Evolutionary conservation across 768 basidiomycete genomes (phyloP), one percentile per base, ranked within the genome.

Genomic region (Suillus decipiens): DNA sequence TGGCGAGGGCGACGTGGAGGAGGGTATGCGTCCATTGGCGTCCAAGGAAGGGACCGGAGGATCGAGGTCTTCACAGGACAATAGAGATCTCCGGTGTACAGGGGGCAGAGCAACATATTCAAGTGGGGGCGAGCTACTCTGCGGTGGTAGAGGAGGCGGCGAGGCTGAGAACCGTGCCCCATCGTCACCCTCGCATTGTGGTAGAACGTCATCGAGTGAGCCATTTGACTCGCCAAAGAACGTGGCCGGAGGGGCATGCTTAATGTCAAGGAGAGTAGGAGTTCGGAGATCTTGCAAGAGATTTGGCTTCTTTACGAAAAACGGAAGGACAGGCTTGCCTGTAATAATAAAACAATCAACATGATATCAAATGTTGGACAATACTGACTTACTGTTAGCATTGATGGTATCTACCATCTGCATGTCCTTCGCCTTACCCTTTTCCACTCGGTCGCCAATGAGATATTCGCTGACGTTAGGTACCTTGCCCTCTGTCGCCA

Each of bases 1-100:
- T 0, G 85, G 87, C 2, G 81, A 82, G 0, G 81, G 81, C 1
- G 81, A 77, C 11, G 66, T 79, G 8, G 89, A 91, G 1, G 89
- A 90, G 0, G 88, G 87, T 39, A 90, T 79, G 5, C 71, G 80
- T 3, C 68, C 61, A 67, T 70, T 62, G 66, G 61, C 47, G 67
- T 69, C 34, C 68, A 73, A 5, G 3, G 71, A 59, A 72, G 72
- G 19, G 72, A 71, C 61, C 15, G 65, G 64, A 10, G 70, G 67
- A 5, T 47, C 39, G 59, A 53, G 48, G 50, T 22, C 34, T 48
- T 33, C 58, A 19, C 10, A 19, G 17, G 39, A 7, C n/a, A 19
- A 60, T 15, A 41, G 61, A 62, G 47, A 66, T 28, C 37, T 37
- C 6, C n/a, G 37, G 24, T 36, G 33, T 12, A 53, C 1, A 5